Evolutionary conservation across 345 rosid genomes (phyloP).

Genomic region (Heritiera littoralis): DNA sequence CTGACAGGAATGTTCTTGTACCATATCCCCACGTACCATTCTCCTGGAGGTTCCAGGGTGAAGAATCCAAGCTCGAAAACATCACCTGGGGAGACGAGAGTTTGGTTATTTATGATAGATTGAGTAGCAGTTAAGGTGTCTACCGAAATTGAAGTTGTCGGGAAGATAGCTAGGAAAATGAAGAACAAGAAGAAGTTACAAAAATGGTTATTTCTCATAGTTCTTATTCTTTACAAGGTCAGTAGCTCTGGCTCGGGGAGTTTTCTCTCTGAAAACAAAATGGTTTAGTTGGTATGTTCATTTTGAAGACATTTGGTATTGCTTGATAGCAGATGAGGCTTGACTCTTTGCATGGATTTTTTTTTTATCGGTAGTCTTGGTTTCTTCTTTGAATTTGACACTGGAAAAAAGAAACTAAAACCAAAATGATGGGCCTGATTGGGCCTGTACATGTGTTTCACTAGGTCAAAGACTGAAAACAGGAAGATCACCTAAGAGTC

Average conservation of each 20-base stretch:
- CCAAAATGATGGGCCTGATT: background rate
- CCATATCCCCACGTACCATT: slow-evolving; percentile 81
- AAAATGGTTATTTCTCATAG: slow-evolving; percentile 26
- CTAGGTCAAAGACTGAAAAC: slow-evolving; percentile 1
- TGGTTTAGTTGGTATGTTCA: slow-evolving; percentile 13
- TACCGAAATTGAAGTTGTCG: slow-evolving; percentile 37
- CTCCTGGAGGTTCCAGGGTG: slow-evolving; percentile 29
- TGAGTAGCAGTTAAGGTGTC: slow-evolving; percentile 46
- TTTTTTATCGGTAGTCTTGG: no score
- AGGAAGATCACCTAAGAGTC: slow-evolving; percentile 17
- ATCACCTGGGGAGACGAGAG: slow-evolving; percentile 56
- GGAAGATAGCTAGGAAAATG: slow-evolving; percentile 25
- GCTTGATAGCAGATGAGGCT: slow-evolving; percentile 25
- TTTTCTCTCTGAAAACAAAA: background rate
- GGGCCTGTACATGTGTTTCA: slow-evolving; percentile 4
- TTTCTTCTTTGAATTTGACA: slow-evolving; percentile 6
- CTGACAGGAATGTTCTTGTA: slow-evolving; percentile 52
- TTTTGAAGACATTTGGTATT: slow-evolving; percentile 27
- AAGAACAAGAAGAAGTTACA: slow-evolving; percentile 29
- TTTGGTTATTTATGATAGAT: slow-evolving; percentile 41
- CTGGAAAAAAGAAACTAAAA: background rate
- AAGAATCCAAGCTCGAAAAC: slow-evolving; percentile 82
- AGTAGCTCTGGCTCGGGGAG: background rate
- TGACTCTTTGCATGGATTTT: background rate
- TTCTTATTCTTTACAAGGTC: slow-evolving; percentile 33